Evolutionary conservation across 805 yeast genomes (phyloP).

Genomic region (Yarrowia sp.): DNA sequence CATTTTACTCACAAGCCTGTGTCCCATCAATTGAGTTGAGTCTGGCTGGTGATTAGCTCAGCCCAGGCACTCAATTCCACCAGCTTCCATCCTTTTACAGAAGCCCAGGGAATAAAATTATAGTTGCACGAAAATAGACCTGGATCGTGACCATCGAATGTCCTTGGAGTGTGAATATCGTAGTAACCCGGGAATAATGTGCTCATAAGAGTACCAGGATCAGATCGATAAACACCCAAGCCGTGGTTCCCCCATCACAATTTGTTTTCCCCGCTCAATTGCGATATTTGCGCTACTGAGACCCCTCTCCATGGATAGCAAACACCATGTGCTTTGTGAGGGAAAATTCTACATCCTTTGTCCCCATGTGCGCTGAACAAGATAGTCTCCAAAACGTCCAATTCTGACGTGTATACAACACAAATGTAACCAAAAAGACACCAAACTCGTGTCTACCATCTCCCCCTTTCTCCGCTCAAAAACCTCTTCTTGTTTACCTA

Average conservation of each 20-base stretch:
- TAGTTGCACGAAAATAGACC: neutral
- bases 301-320: neutral
- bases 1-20: neutral
- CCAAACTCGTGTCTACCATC: neutral
- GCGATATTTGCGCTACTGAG: neutral
- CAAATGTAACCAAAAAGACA: neutral
- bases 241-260: too few relatives aligned
- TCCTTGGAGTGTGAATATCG: neutral
- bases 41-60: neutral
- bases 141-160: neutral
- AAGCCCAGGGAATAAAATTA: neutral
- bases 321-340: neutral
- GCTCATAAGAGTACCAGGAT: too few relatives aligned
- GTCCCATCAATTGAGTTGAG: neutral
- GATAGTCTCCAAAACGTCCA: neutral
- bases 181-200: too few relatives aligned
- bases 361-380: neutral
- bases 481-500: neutral
- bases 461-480: neutral
- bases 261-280: neutral
- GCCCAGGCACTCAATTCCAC: neutral
- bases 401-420: neutral
- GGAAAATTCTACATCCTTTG: neutral
- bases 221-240: too few relatives aligned
- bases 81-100: constrained; percentile 13